Evolutionary conservation across 2,329 filamentous ascomycete species (phyloP).

Genomic region (Cryphonectria japonica): DNA sequence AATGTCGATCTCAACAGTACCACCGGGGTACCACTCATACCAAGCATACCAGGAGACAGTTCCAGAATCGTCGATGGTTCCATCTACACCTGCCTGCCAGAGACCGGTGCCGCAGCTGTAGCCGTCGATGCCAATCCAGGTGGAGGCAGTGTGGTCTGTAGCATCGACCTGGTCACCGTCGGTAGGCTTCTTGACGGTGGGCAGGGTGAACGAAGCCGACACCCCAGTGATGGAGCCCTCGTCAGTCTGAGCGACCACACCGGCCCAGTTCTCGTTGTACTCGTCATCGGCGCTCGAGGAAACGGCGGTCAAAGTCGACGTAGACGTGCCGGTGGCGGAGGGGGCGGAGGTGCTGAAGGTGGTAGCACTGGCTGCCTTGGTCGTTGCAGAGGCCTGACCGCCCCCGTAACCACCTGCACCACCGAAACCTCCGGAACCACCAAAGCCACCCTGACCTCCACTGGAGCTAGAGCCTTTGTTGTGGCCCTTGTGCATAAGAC

Average conservation of each 20-base stretch:
- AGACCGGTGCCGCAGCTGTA: constrained; percentile 43
- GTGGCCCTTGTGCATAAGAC: background rate
- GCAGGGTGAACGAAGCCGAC: constrained; percentile 52
- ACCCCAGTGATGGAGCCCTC: constrained; percentile 48
- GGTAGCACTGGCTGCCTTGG: background rate
- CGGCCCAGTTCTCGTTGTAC: constrained; percentile 55
- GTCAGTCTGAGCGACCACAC: constrained; percentile 51
- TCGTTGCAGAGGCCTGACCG: background rate
- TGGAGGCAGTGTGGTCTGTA: constrained; percentile 49
- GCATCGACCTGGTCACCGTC: constrained; percentile 40
- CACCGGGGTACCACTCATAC: constrained; percentile 57
- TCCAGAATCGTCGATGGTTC: constrained; percentile 48
- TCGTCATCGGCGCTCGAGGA: background rate
- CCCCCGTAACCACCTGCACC: constrained; percentile 11
- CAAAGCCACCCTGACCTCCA: constrained; percentile 51
- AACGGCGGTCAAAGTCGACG: too few relatives aligned
- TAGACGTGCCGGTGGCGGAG: background rate
- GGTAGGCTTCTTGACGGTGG: constrained; percentile 45
- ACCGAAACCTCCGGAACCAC: background rate
- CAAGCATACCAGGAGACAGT: constrained; percentile 51
- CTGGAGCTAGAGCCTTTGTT: background rate
- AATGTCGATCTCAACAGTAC: constrained; percentile 38
- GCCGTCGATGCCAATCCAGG: constrained; percentile 62
- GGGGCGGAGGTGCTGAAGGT: background rate
- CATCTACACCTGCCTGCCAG: constrained; percentile 61